Base-by-base conservation (phyloP, 106 monocot genomes). In the Xerophyta viscosa region DNA sequence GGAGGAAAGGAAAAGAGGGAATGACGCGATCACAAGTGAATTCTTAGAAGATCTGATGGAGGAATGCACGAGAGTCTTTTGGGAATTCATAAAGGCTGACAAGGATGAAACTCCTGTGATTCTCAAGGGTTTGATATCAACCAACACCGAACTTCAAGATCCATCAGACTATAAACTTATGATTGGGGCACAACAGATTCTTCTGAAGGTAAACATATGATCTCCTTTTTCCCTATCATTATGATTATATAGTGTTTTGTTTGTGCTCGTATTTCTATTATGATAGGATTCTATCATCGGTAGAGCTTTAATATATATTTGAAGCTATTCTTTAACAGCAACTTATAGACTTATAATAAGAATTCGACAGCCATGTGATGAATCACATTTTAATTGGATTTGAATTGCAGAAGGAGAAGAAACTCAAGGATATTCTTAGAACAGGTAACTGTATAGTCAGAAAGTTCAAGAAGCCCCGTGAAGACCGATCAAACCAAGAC, bases 1-100 rank as follows among this genome's bases (percentile, higher is more conserved):
- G 52, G 80, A 63, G 48, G 72, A 56, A 29, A 36, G 31, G 18
- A 48, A 31, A 23, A 78, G 65, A 48, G 76, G 69, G 1, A 61
- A 63, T 6, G 57, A 36, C 3, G 52, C 27, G 4, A 52, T 82
- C 14, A 66, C 70, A 7, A 61, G 71, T 18, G 83, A 87, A 44
- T 57, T 74, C 43, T 20, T 96, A 18, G 70, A 79, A 50, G 75
- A 85, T 9, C 64, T 76, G 27, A 79, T 96, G 82, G 79, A 76
- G 52, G 73, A 79, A n/a, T 63, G 69, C 0, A 89, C 89, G 42
- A 69, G 67, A 24, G 25, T 74, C 24, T 77, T 96, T 17, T 86
- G 85, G 85, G 76, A 86, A 19, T 96, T 96, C 44, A 64, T 96
- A 31, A 85, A 74, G 71, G 75, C 79, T 9, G 96, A 96, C 44